Base-by-base conservation (phyloP, 2,329 filamentous ascomycete genomes). In the Cladosporium cucumerinum region DNA sequence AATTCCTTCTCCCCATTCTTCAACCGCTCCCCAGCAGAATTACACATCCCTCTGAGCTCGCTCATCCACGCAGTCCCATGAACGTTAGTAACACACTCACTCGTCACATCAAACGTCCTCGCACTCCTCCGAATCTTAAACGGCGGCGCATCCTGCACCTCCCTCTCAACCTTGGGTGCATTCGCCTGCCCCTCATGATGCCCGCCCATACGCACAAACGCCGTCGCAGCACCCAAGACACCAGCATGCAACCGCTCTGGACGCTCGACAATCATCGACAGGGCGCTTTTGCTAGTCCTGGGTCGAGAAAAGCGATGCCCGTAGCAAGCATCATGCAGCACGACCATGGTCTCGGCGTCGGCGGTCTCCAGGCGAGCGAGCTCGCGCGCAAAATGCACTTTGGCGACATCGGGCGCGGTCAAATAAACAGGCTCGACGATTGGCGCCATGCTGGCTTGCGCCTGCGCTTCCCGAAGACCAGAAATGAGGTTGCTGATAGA, bases 31-130 rank as follows among this genome's bases (percentile, higher is more conserved):
- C 92, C 91, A 3, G 94, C 93, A 52, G 86, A 82, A 34, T 92
- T 85, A 75, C 95, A 98, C 89, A 98, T 92, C 8, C 84, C 81
- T 77, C 88, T 90, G 57, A 99, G 80, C 74, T 98, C 94, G 61
- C 91, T 87, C 93, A 98, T 97, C 94, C 94, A 97, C 69, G 90
- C 90, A 2, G 82, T 84, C 0, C 94, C 94, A 78, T 99, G 95
- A 0, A 99, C 93, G 74, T 94, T 92, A 7, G 92, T 94, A 7
- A 98, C 93, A 0, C 88, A 88, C 2, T 87, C 84, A 2, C 92
- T 92, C 21, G 84, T 85, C 34, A 99, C 82, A 6, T 90, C 80
- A 61, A 97, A 77, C 7, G 82, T 84, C 11, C 95, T 85, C 8
- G 84, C 83, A 0, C 93, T 95, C 78, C 93, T 96, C 66, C 87